Percentiles rank a stretch among this genome's conserved stretches.
Conservation (phyloP, 202 grass and related monocot genomes). For the Eragrostis tef region DNA sequence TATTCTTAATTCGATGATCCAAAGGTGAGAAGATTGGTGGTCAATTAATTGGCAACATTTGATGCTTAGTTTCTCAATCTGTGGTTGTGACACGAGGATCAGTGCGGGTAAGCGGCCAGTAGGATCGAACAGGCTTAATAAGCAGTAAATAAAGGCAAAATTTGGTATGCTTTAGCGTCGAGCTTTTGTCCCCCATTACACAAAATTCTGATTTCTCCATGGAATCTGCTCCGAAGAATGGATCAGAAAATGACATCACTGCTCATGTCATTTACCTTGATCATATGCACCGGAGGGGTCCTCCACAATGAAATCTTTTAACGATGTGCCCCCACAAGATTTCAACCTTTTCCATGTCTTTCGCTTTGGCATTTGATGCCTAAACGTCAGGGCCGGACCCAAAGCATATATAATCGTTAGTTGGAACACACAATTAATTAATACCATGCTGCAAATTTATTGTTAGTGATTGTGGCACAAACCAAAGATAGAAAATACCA, state of each 20-base stretch:
- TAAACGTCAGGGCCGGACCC: constrained; percentile 39
- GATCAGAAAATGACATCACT: constrained; percentile 54
- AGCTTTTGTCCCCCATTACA: constrained; percentile 12
- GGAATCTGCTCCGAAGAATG: constrained; percentile 28
- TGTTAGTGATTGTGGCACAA: constrained; percentile 17
- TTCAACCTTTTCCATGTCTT: not conserved
- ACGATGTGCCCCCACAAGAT: constrained; percentile 24
- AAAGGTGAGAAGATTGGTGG: not conserved
- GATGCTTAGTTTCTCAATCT: not conserved
- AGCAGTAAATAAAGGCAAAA: not conserved
- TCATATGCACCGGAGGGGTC: not conserved
- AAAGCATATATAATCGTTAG: constrained; percentile 6
- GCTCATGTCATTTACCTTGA: constrained; percentile 46
- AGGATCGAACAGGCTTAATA: not conserved
- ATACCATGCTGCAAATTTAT: not conserved
- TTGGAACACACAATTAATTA: not conserved
- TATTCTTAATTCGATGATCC: too few relatives aligned
- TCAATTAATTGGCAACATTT: not conserved
- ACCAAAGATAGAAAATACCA: not conserved
- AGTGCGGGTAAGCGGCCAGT: constrained; percentile 9
- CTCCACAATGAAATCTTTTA: constrained; percentile 38
- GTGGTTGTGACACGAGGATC: not conserved
- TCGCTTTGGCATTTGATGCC: constrained; percentile 27
- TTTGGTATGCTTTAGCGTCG: not conserved
- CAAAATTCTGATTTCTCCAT: not conserved